A percentile compares a stretch with the other conserved stretches of the same genome.
phyloP scores from a whole-genome alignment of 805 yeast genomes.

The Clavispora asparagi region DNA sequence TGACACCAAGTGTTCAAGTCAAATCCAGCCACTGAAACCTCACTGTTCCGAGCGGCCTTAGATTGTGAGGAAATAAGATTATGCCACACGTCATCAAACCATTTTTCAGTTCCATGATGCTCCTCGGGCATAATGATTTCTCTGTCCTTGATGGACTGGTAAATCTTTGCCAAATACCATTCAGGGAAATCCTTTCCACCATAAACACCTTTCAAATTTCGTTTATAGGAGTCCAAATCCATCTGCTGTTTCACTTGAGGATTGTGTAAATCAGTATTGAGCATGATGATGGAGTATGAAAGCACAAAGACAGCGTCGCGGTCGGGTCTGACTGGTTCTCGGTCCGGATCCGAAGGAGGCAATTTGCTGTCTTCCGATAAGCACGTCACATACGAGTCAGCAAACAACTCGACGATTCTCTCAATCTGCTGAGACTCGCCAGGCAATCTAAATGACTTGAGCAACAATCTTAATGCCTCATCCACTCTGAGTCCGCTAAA shows the following conservation, averaged over 20 bases:
- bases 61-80: slow-evolving; percentile 51
- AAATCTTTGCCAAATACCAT: slow-evolving; percentile 81
- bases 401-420: slow-evolving; percentile 81
- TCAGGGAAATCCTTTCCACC: slow-evolving; percentile 73
- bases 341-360: slow-evolving; percentile 17
- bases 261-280: slow-evolving; percentile 89
- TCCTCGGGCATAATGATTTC: slow-evolving; percentile 98
- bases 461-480: slow-evolving; percentile 79
- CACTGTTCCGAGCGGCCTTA: slow-evolving; percentile 13
- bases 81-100: slow-evolving; percentile 88
- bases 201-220: slow-evolving; percentile 76
- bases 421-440: slow-evolving; percentile 98
- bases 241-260: slow-evolving; percentile 90
- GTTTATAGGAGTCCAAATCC: slow-evolving; percentile 77
- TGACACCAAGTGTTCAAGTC: slow-evolving; percentile 34
- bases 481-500: slow-evolving; percentile 80
- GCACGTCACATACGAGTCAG: slow-evolving; percentile 69
- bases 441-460: slow-evolving; percentile 84
- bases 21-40: slow-evolving; percentile 10
- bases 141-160: slow-evolving; percentile 69
- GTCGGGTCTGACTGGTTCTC: slow-evolving; percentile 55
- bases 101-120: slow-evolving; percentile 85
- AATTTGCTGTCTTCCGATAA: slow-evolving; percentile 34
- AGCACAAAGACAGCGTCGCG: slow-evolving; percentile 84
- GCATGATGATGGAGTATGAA: slow-evolving; percentile 87